Conservation (phyloP, 371 early-diverging fungal species). For the Mucor indicus region DNA sequence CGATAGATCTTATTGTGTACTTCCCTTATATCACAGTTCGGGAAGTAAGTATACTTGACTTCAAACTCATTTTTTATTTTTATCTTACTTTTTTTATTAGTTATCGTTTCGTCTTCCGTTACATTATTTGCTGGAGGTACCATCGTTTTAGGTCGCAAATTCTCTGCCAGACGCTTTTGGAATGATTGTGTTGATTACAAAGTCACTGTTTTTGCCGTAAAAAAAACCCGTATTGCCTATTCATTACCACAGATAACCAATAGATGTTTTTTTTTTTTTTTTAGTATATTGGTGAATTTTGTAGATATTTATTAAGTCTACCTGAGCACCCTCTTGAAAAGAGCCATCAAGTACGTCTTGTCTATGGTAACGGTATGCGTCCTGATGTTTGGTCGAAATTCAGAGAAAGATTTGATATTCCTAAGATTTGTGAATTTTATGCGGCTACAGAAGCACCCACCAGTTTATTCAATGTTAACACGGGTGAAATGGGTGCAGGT, state of each 20-base stretch:
- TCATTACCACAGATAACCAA: not conserved
- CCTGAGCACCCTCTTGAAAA: conserved; percentile 50
- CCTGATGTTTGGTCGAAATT: conserved; percentile 66
- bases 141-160: conserved; percentile 44
- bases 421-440: conserved; percentile 54
- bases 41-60: conserved; percentile 26
- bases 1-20: conserved; percentile 45
- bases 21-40: conserved; percentile 53
- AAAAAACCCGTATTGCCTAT: not conserved
- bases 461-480: conserved; percentile 46
- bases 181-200: conserved; percentile 44
- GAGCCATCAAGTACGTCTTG: conserved; percentile 42
- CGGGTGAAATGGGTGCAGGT: conserved; percentile 43
- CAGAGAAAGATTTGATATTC: conserved; percentile 47
- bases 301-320: conserved; percentile 57
- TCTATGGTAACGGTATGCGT: conserved; percentile 69
- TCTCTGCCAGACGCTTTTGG: conserved; percentile 50
- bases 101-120: conserved; percentile 29
- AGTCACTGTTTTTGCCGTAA: conserved; percentile 37
- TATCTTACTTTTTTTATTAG: conserved; percentile 3
- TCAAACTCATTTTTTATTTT: not conserved
- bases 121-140: conserved; percentile 34
- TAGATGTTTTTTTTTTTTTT: not conserved
- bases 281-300: conserved; percentile 68
- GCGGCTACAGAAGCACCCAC: conserved; percentile 53